Evolutionary conservation across 768 basidiomycete genomes (phyloP).

Genomic region (Dentipellis sp.): DNA sequence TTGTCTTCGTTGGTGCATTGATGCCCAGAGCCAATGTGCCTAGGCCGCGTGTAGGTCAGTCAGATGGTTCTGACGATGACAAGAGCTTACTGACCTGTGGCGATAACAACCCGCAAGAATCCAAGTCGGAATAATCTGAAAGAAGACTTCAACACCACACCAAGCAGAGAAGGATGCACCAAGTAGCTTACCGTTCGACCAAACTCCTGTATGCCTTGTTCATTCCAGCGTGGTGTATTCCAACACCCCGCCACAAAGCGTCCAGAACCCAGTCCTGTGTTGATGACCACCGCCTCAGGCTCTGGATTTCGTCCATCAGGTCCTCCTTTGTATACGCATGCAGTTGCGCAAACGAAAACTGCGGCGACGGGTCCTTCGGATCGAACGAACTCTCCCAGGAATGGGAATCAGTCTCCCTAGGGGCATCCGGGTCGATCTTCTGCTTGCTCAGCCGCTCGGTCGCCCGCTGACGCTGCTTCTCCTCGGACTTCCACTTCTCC

Average conservation of each 20-base stretch:
- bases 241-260: constrained; percentile 52
- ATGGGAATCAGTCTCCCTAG: constrained; percentile 15
- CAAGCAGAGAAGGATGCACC: neutral
- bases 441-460: constrained; percentile 31
- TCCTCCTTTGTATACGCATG: constrained; percentile 36
- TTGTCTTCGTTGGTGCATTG: constrained; percentile 62
- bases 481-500: constrained; percentile 36
- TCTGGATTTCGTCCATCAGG: constrained; percentile 37
- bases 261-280: constrained; percentile 34
- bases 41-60: constrained; percentile 11
- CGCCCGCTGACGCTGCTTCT: constrained; percentile 40
- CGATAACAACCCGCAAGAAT: constrained; percentile 55
- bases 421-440: constrained; percentile 24
- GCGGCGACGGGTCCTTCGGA: constrained; percentile 43
- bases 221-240: constrained; percentile 66
- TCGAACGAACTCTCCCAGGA: constrained; percentile 48
- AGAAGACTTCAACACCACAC: neutral
- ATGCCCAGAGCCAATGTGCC: constrained; percentile 68
- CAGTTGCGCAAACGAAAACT: constrained; percentile 50
- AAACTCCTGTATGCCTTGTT: constrained; percentile 47
- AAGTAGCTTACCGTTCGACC: constrained; percentile 39
- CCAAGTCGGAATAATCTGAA: constrained; percentile 51
- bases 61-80: neutral
- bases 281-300: constrained; percentile 25
- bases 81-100: constrained; percentile 36